phyloP scores from a whole-genome alignment of 2,329 filamentous ascomycete genomes.

The Rhexocercosporidium sp. region DNA sequence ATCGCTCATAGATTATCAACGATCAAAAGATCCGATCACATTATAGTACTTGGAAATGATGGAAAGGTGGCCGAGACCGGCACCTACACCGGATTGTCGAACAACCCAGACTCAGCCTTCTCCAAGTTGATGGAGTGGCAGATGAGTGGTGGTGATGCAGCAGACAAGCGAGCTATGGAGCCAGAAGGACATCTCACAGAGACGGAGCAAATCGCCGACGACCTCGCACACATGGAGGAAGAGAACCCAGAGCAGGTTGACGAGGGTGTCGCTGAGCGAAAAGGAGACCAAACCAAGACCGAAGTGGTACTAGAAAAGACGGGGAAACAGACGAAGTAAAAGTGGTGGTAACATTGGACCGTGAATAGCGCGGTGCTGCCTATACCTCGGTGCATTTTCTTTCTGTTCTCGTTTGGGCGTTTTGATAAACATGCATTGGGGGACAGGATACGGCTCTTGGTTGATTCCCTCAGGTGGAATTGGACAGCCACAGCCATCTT shows the following conservation, averaged over 20 bases:
- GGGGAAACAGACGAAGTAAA: slow-evolving; percentile 23
- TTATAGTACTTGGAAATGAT: slow-evolving; percentile 87
- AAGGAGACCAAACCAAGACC: slow-evolving; percentile 24
- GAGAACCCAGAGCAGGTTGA: slow-evolving; percentile 28
- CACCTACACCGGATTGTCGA: slow-evolving; percentile 77
- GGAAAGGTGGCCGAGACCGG: slow-evolving; percentile 92
- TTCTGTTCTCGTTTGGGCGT: slow-evolving; percentile 7
- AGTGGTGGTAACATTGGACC: background rate
- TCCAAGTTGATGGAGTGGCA: slow-evolving; percentile 99
- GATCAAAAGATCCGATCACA: slow-evolving; percentile 93
- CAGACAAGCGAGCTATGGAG: slow-evolving; percentile 44
- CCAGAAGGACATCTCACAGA: slow-evolving; percentile 38
- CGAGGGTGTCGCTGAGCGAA: slow-evolving; percentile 20
- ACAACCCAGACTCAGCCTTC: slow-evolving; percentile 80
- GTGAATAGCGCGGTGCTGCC: background rate
- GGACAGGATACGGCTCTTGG: slow-evolving; percentile 1
- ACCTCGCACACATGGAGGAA: slow-evolving; percentile 31
- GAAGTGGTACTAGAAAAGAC: slow-evolving; percentile 19
- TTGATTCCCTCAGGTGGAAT: background rate
- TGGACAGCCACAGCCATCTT: background rate
- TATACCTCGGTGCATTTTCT: background rate
- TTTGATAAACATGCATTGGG: slow-evolving; percentile 15
- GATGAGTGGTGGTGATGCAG: slow-evolving; percentile 80
- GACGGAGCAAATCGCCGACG: slow-evolving; percentile 37
- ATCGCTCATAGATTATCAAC: slow-evolving; percentile 96